Evolutionary conservation across 306 rosid genomes (phyloP), one percentile per base, ranked within the genome.

Genomic region (Cicer arietinum): DNA sequence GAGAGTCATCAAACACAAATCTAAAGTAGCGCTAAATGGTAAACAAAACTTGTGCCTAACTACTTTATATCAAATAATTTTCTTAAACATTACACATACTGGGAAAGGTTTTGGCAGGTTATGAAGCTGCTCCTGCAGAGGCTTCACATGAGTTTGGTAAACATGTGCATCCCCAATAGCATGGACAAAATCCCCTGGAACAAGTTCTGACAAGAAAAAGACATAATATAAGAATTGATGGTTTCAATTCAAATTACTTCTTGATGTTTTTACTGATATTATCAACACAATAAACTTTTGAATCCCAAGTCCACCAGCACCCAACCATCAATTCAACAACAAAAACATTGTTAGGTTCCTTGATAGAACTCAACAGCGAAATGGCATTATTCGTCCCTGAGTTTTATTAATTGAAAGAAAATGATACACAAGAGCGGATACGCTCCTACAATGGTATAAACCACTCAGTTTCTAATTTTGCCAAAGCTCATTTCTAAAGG

Each of bases 101-200:
- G 98, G 97, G 84, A 93, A 88, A 30, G 98, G 98, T 83, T 86
- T 93, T 9, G 98, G 98, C 63, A 59, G 76, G 67, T 91, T 91
- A 85, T 81, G 87, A 63, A 93, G 92, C 85, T 91, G 98, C 79
- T 93, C 97, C 83, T 89, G 89, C 85, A 93, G 82, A 78, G 98
- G 98, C 81, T 85, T 82, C 77, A 91, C 88, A 13, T 93, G 98
- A 80, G 84, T 93, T 75, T 84, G 86, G 77, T 93, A 93, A 80
- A 93, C 90, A 87, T 93, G 98, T 71, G 94, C 89, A 80, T 92
- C 98, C 78, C 98, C 98, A 13, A 86, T 52, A 77, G 86, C 91
- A 86, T 90, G 97, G 80, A 89, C 43, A 50, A 93, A 91, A 84
- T 93, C 98, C 43, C 98, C 98, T 2, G 94, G 94, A 84, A 76